A percentile compares a stretch with the other conserved stretches of the same genome.
These are phyloP conservation scores for Jaenimonas drosophilae DNA, from an alignment of 208 protist genomes.

Conservation along the genomic window DNA sequence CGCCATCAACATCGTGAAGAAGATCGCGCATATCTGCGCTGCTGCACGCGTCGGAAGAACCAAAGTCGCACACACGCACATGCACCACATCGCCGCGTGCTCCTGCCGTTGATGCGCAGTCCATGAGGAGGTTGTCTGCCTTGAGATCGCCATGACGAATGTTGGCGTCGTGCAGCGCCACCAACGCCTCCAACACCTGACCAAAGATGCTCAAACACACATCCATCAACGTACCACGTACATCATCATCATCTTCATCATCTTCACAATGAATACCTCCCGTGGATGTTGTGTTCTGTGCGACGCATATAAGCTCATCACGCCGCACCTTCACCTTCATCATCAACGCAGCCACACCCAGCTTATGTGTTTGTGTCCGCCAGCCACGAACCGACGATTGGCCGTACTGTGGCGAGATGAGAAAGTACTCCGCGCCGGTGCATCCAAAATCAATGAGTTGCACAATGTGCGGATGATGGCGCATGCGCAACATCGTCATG, in stretches of 20 bases:
- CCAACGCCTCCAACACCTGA: constrained; percentile 63
- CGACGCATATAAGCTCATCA: too few species aligned
- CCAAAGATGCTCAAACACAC: too few species aligned
- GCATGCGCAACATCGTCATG: constrained; percentile 46
- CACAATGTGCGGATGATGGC: constrained; percentile 48
- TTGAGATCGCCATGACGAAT: constrained; percentile 80
- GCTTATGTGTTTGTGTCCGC: constrained; percentile 38
- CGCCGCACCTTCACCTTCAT: not conserved
- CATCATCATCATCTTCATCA: not conserved
- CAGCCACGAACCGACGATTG: constrained; percentile 53
- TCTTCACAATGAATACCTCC: too few species aligned
- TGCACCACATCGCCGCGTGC: not conserved
- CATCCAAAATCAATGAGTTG: constrained; percentile 54
- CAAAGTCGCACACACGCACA: constrained; percentile 70
- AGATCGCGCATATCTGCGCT: constrained; percentile 41
- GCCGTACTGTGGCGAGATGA: constrained; percentile 60
- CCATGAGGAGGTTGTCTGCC: constrained; percentile 65
- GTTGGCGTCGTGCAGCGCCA: constrained; percentile 33
- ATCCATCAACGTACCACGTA: constrained; percentile 19
- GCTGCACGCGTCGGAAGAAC: constrained; percentile 53
- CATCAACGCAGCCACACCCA: constrained; percentile 36
- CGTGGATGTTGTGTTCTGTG: too few species aligned
- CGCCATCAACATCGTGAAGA: constrained; percentile 27
- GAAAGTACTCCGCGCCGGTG: constrained; percentile 49
- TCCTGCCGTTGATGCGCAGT: constrained; percentile 1